Evolutionary conservation across 345 rosid genomes (phyloP).

Genomic region (Syzygium aqueum): DNA sequence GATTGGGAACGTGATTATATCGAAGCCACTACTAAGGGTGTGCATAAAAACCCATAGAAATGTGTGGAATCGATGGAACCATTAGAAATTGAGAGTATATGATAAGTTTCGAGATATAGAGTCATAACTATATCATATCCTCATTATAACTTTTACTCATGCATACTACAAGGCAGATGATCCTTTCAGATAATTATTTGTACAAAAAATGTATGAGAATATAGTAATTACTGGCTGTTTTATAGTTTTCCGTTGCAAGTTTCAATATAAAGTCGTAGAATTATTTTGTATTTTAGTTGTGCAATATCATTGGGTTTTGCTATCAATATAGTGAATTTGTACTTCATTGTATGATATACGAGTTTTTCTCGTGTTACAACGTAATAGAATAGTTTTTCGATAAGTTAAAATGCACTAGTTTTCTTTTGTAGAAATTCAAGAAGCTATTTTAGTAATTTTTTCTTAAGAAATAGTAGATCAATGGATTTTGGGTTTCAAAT

Average conservation of each 20-base stretch:
- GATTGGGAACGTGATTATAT: background rate
- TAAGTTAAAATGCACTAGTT: background rate
- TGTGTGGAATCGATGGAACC: too few species aligned
- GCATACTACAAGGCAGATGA: background rate
- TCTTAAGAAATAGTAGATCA: background rate
- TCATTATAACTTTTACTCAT: background rate
- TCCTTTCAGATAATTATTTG: background rate
- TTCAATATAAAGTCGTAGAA: background rate
- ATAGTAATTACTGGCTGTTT: background rate
- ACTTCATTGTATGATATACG: background rate
- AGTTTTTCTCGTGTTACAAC: background rate
- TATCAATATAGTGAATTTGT: background rate
- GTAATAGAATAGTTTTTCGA: background rate
- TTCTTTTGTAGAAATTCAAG: background rate
- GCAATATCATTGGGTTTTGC: background rate
- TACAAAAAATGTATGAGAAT: too few species aligned
- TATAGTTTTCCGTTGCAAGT: background rate
- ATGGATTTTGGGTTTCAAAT: background rate
- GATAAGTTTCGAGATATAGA: accelerated
- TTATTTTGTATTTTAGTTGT: too few species aligned
- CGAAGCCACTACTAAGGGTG: background rate
- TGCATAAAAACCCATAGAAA: background rate
- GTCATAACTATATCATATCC: background rate
- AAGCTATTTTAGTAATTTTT: background rate
- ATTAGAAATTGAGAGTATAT: background rate